Percentiles rank a stretch among this genome's conserved stretches.
These are phyloP conservation scores for Carex littledalei DNA, from an alignment of 176 grass and related monocot genomes.

Conservation along the genomic window DNA sequence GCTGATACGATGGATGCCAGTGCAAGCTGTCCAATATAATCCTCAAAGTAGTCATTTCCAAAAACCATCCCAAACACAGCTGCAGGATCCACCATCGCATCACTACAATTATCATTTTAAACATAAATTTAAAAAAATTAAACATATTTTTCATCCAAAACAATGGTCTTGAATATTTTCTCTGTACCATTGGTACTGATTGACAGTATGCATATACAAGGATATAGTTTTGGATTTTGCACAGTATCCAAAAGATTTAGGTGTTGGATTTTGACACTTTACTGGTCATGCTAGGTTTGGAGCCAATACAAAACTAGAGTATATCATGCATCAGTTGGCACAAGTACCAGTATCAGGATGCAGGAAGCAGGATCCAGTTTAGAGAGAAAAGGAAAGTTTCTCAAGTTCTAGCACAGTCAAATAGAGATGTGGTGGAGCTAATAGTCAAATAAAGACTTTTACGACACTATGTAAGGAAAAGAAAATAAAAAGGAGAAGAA, in stretches of 20 bases:
- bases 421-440: background rate
- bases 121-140: background rate
- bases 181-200: background rate
- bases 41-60: constrained; percentile 96
- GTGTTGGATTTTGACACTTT: background rate
- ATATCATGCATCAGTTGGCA: background rate
- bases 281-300: background rate
- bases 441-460: background rate
- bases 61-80: constrained; percentile 99
- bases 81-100: constrained; percentile 81
- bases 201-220: background rate
- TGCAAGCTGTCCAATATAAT: constrained; percentile 92
- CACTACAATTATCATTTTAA: constrained; percentile 41
- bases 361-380: background rate
- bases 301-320: background rate
- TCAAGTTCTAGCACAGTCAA: background rate
- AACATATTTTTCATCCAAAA: background rate
- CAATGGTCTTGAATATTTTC: background rate
- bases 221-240: background rate
- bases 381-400: background rate
- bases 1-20: constrained; percentile 77
- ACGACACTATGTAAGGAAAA: background rate
- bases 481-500: background rate
- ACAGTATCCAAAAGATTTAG: constrained; percentile 4
- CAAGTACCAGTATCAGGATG: background rate